Evolutionary conservation across 352 stramenopile species (phyloP), one percentile per base, ranked within the genome.

Genomic region (Lagenidium sp.): DNA sequence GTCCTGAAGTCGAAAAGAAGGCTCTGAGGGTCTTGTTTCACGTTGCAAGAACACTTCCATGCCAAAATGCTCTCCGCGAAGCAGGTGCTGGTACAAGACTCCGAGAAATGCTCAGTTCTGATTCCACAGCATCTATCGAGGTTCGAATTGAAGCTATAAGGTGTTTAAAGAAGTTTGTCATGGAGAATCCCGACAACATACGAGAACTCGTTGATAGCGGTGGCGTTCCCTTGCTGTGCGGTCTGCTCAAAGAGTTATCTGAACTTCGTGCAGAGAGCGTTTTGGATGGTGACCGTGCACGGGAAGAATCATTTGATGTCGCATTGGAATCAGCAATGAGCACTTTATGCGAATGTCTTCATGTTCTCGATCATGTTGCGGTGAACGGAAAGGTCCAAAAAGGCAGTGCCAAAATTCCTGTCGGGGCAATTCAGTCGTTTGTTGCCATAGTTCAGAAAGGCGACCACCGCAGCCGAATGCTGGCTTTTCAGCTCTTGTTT

Each of bases 171-270:
- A 65, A 65, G 29, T 94, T 76, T 45, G 68, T 89, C 23, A 50
- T 63, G 18, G 82, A 90, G 44, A 89, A 90, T 43, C 42, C 55
- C 5, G 67, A 80, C 4, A 91, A 88, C 39, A 82, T 79, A n/a
- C 39, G 63, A 4, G 76, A 91, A 25, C 60, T 90, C 20, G 72
- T 61, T 0, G 52, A 65, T 13, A 63, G 77, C 28, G 70, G 70
- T 23, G 75, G 75, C 0, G 62, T 89, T 23, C 41, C 49, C 20
- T 44, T 80, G 22, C 40, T 93, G 35, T 81, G 74, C 28, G 53
- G 47, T 5, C 36, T 83, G 11, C 45, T 90, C 6, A 15, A 32
- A 8, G 28, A 32, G 8, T 32, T 8, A 8, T 32, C 28, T 8
- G 28, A 32, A 13, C 15, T 32, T 15, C 8, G 28, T 32, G 28